Evolutionary conservation across 148 eudicot species (phyloP).

Genomic region (Gaultheria prostrata): DNA sequence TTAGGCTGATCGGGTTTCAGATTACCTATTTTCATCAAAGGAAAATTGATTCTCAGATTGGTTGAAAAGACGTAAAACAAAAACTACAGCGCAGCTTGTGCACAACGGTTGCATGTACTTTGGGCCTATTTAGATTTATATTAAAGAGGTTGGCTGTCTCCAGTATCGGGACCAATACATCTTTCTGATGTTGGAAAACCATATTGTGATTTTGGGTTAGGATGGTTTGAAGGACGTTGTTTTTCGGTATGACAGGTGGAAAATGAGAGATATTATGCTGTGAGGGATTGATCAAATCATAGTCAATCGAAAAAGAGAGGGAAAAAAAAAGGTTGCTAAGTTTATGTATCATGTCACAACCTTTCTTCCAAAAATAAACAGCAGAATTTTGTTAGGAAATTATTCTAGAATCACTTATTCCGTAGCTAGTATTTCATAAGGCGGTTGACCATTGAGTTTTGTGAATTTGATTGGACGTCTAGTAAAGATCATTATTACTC

Average conservation of each 20-base stretch:
- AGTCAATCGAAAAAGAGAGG: not conserved
- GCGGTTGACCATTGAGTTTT: not conserved
- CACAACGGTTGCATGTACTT: not conserved
- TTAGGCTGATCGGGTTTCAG: not conserved
- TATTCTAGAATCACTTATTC: not conserved
- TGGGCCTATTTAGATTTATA: not conserved
- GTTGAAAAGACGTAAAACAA: not conserved
- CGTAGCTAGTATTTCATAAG: not conserved
- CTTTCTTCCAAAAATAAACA: no score
- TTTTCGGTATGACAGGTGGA: not conserved
- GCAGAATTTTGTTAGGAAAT: not conserved
- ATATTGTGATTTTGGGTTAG: not conserved
- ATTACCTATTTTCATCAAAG: not conserved
- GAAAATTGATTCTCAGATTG: not conserved
- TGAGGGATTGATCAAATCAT: not conserved
- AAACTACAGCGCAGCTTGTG: not conserved
- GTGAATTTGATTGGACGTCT: not conserved
- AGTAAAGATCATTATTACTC: not conserved
- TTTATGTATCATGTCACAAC: not conserved
- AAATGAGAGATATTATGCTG: not conserved
- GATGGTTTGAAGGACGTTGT: not conserved
- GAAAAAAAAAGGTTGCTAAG: not conserved
- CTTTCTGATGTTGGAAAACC: not conserved
- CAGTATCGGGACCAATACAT: not conserved
- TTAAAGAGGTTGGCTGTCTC: not conserved